Conservation (phyloP, 2,329 filamentous ascomycete species). For the Neodidymelliopsis sp. region DNA sequence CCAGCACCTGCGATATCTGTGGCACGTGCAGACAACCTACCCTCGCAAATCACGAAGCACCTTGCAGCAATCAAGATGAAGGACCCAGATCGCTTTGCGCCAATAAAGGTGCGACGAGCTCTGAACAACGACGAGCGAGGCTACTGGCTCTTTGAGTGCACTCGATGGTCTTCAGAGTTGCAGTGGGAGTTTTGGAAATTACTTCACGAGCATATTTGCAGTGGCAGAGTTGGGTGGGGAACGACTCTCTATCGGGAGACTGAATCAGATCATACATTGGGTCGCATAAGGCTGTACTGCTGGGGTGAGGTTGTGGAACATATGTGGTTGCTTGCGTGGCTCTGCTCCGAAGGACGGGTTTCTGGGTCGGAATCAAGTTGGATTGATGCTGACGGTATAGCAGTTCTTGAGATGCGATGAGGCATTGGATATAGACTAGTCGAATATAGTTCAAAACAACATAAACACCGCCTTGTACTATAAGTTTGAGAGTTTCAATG, state of each 20-base stretch:
- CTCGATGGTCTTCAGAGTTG: conserved; percentile 59
- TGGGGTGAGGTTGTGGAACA: conserved; percentile 79
- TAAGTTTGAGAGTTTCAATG: too few species aligned
- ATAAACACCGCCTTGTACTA: neutral
- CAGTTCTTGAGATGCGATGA: conserved; percentile 61
- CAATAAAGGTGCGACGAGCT: conserved; percentile 52
- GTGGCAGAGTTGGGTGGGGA: conserved; percentile 71
- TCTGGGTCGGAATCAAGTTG: conserved; percentile 67
- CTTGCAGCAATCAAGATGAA: conserved; percentile 38
- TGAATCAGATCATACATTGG: conserved; percentile 27
- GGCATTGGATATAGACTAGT: neutral
- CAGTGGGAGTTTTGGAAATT: conserved; percentile 68
- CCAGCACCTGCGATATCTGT: conserved; percentile 35
- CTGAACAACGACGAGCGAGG: conserved; percentile 73
- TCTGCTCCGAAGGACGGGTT: conserved; percentile 72
- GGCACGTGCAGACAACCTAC: conserved; percentile 24
- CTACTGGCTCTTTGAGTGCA: conserved; percentile 74
- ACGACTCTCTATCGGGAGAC: conserved; percentile 61
- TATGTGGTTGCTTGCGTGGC: conserved; percentile 76
- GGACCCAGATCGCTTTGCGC: conserved; percentile 43
- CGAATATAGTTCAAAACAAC: neutral
- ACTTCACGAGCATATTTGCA: conserved; percentile 66
- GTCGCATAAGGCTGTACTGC: conserved; percentile 71
- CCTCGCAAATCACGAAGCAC: conserved; percentile 39
- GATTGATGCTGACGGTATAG: conserved; percentile 68